Conservation (phyloP, 1,284 basidiomycete genomes). For the Cryptococcus sp. region DNA sequence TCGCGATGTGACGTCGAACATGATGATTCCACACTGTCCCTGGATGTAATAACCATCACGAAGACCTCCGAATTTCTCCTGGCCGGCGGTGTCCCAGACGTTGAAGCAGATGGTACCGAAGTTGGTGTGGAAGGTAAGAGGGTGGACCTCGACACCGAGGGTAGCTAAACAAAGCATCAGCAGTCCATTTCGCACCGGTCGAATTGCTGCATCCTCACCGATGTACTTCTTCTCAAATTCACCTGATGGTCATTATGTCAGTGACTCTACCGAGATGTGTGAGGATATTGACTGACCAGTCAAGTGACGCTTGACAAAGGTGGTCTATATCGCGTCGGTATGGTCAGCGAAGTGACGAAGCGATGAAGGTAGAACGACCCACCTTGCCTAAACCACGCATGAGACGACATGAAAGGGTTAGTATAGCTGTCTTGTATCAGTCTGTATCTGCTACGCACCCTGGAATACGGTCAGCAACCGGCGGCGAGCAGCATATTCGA, state of each 20-base stretch:
- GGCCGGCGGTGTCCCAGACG: constrained; percentile 99
- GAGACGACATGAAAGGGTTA: background rate
- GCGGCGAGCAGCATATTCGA: background rate
- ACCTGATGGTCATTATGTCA: constrained; percentile 40
- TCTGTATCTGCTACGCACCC: constrained; percentile 1
- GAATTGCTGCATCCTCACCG: constrained; percentile 59
- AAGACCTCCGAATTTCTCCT: constrained; percentile 99
- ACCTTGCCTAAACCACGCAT: constrained; percentile 47
- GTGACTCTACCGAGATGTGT: background rate
- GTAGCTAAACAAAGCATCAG: constrained; percentile 65
- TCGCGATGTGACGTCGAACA: constrained; percentile 99
- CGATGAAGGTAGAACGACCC: constrained; percentile 8
- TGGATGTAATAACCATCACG: constrained; percentile 99
- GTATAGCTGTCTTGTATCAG: background rate
- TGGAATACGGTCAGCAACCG: background rate
- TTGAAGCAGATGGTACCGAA: constrained; percentile 99
- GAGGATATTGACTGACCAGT: constrained; percentile 61
- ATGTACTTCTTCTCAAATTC: constrained; percentile 99
- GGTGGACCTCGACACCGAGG: constrained; percentile 99
- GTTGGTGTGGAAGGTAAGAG: constrained; percentile 95
- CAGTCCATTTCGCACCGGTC: background rate
- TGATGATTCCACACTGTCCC: constrained; percentile 99
- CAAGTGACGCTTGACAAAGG: constrained; percentile 99
- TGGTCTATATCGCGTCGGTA: constrained; percentile 62
- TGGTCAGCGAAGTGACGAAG: background rate